Evolutionary conservation across 73 alveolate genomes (phyloP).

Genomic region (Paramecium primaurelia): DNA sequence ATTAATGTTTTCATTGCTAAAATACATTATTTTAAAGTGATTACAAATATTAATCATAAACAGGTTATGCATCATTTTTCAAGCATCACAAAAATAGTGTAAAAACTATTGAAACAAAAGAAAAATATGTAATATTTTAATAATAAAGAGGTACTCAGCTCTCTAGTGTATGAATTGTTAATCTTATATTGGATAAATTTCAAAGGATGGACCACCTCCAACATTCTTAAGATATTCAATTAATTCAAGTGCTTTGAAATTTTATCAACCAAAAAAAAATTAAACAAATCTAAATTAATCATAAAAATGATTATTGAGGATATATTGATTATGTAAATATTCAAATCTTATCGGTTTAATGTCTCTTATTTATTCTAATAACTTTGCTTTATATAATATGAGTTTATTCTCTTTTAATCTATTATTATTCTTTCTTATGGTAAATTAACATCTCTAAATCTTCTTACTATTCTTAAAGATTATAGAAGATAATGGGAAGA

Average conservation of each 20-base stretch:
- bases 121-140: not conserved
- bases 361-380: not conserved
- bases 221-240: constrained; percentile 12
- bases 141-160: not conserved
- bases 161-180: not conserved
- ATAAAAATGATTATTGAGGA: not conserved
- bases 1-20: not conserved
- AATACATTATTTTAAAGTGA: not conserved
- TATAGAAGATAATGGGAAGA: not conserved
- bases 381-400: not conserved
- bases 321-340: not conserved
- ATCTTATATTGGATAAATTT: not conserved
- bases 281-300: not conserved
- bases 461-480: not conserved
- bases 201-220: constrained; percentile 1
- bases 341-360: not conserved
- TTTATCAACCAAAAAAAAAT: not conserved
- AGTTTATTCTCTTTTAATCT: not conserved
- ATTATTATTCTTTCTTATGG: not conserved
- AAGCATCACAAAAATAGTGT: not conserved
- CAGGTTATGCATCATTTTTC: not conserved
- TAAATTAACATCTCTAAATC: not conserved
- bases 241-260: not conserved
- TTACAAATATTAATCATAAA: not conserved
- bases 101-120: not conserved